Percentiles rank a stretch among this genome's conserved stretches.
These are phyloP conservation scores for Scopulariopsis brevicaulis DNA, from an alignment of 2,329 filamentous ascomycete species.

Conservation along the genomic window DNA sequence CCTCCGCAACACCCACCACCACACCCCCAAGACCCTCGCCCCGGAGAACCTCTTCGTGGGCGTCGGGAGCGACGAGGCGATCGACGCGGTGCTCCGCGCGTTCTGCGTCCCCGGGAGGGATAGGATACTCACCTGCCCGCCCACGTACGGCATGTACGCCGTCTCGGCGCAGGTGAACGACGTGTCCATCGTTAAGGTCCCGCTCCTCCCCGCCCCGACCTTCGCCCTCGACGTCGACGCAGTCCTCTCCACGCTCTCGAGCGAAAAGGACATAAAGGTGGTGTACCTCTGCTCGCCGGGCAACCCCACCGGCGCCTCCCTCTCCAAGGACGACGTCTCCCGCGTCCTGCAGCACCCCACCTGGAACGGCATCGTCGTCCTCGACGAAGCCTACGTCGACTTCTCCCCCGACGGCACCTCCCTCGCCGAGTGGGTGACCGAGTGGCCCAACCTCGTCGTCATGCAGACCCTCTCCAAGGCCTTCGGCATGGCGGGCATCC, in stretches of 20 bases:
- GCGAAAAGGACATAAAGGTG: constrained; percentile 60
- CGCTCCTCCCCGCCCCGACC: constrained; percentile 56
- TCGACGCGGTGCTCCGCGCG: constrained; percentile 84
- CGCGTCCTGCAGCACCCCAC: constrained; percentile 70
- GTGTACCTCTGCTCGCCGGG: constrained; percentile 90
- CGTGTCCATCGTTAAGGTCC: constrained; percentile 74
- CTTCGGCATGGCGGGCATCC: constrained; percentile 89
- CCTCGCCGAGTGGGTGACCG: constrained; percentile 80
- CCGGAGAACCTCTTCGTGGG: constrained; percentile 88
- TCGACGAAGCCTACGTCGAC: constrained; percentile 95
- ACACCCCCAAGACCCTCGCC: constrained; percentile 61
- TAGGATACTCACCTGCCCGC: constrained; percentile 87
- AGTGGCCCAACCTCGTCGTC: constrained; percentile 92
- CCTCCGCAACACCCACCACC: constrained; percentile 74
- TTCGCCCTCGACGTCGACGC: constrained; percentile 66
- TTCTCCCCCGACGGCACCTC: constrained; percentile 70
- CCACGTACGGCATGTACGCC: constrained; percentile 97
- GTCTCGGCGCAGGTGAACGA: constrained; percentile 95
- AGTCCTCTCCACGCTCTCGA: constrained; percentile 54
- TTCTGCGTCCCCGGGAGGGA: constrained; percentile 85
- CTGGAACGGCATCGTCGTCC: constrained; percentile 89
- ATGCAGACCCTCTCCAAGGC: constrained; percentile 99
- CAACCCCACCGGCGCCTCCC: constrained; percentile 77
- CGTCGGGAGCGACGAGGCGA: constrained; percentile 92
- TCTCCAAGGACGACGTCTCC: constrained; percentile 64